Evolutionary conservation across 2,329 filamentous ascomycete genomes (phyloP).

Genomic region (Nemania serpens): DNA sequence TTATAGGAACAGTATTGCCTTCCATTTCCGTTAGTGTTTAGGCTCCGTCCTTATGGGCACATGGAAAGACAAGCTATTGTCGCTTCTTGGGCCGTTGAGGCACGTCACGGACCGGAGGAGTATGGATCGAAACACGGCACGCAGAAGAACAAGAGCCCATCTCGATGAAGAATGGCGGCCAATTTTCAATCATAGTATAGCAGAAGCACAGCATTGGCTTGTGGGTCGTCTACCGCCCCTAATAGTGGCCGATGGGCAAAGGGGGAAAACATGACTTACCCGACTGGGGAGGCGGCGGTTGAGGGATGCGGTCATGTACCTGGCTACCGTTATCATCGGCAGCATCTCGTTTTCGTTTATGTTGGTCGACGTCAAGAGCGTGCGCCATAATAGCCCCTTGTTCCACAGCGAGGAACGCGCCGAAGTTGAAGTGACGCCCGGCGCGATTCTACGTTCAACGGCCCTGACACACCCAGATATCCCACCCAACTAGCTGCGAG

Average conservation of each 20-base stretch:
- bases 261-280: slow-evolving; percentile 45
- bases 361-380: slow-evolving; percentile 47
- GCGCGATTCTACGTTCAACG: slow-evolving; percentile 30
- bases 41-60: slow-evolving; percentile 3
- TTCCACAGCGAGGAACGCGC: slow-evolving; percentile 32
- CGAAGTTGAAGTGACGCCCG: slow-evolving; percentile 28
- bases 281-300: slow-evolving; percentile 51
- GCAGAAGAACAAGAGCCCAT: slow-evolving; percentile 7
- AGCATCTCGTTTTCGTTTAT: slow-evolving; percentile 55
- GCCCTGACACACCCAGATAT: slow-evolving; percentile 32
- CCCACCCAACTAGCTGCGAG: slow-evolving; percentile 32
- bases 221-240: slow-evolving; percentile 22
- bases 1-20: slow-evolving; percentile 50
- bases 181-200: slow-evolving; percentile 15
- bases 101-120: slow-evolving; percentile 6
- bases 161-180: slow-evolving; percentile 14
- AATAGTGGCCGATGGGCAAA: slow-evolving; percentile 7
- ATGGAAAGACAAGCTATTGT: slow-evolving; percentile 1
- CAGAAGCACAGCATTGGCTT: slow-evolving; percentile 22
- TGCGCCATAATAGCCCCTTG: slow-evolving; percentile 48
- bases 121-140: slow-evolving; percentile 10
- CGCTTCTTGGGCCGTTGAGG: slow-evolving; percentile 11
- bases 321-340: slow-evolving; percentile 50
- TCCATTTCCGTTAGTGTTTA: slow-evolving; percentile 35
- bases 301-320: slow-evolving; percentile 48